phyloP scores from a whole-genome alignment of 2,329 filamentous ascomycete species.

The Trichoderma atrobrunneum region DNA sequence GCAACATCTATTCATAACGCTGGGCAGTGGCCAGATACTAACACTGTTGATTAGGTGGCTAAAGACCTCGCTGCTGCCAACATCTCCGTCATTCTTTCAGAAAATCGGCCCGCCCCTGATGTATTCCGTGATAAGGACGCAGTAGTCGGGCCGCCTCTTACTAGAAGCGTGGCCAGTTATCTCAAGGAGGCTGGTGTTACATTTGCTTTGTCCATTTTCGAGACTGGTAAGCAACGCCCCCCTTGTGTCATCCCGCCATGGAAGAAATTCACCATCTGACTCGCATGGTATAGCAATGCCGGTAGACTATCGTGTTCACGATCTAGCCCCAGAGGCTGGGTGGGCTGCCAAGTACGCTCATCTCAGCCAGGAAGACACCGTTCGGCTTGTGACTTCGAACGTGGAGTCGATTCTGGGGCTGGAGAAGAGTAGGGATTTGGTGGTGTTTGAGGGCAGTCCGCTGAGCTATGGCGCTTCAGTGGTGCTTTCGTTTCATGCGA shows the following conservation, averaged over 20 bases:
- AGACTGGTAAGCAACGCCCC: background rate
- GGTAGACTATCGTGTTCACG: constrained; percentile 39
- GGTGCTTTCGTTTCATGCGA: constrained; percentile 35
- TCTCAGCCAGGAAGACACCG: constrained; percentile 32
- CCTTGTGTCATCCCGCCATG: background rate
- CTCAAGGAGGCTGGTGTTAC: constrained; percentile 41
- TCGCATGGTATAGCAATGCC: constrained; percentile 23
- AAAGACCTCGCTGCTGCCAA: constrained; percentile 15
- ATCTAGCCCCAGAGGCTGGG: constrained; percentile 37
- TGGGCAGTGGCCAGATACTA: background rate
- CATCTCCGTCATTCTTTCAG: constrained; percentile 44
- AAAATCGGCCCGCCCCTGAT: constrained; percentile 29
- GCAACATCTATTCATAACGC: constrained; percentile 17
- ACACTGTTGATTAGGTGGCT: constrained; percentile 3
- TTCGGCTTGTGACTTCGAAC: constrained; percentile 40
- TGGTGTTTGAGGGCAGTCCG: constrained; percentile 44
- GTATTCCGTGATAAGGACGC: constrained; percentile 37
- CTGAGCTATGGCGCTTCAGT: constrained; percentile 40
- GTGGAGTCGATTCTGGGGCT: constrained; percentile 42
- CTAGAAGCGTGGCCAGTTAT: constrained; percentile 36
- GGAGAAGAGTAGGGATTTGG: constrained; percentile 36
- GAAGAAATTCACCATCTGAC: background rate
- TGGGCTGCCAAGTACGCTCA: constrained; percentile 42
- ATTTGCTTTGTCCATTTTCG: constrained; percentile 29
- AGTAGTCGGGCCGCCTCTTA: constrained; percentile 43